phyloP scores from a whole-genome alignment of 1,139 yeast genomes.

The Nakaseomyces uthaithaninus region DNA sequence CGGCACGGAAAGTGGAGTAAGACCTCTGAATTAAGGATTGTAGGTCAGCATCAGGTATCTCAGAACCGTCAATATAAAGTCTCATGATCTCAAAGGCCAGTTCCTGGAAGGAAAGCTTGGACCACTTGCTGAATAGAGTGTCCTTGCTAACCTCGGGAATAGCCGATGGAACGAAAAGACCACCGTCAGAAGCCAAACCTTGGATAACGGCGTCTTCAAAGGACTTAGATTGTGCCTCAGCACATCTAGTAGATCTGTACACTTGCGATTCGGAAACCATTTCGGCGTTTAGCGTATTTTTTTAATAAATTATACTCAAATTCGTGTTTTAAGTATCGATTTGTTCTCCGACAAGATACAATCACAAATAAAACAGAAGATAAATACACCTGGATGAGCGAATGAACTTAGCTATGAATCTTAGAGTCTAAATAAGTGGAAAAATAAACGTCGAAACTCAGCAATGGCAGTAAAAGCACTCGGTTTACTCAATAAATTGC shows the following conservation, averaged over 20 bases:
- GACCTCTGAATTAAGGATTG: slow-evolving; percentile 55
- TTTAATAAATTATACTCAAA: no score
- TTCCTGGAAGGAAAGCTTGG: slow-evolving; percentile 66
- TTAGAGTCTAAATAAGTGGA: no score
- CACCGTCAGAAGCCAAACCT: slow-evolving; percentile 95
- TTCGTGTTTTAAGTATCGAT: no score
- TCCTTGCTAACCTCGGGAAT: slow-evolving; percentile 63
- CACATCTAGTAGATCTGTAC: slow-evolving; percentile 84
- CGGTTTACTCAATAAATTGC: no score
- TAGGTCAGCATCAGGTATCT: slow-evolving; percentile 67
- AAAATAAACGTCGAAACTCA: no score
- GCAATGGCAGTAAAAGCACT: no score
- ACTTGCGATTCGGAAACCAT: slow-evolving; percentile 36
- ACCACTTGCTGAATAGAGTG: slow-evolving; percentile 57
- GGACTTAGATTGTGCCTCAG: slow-evolving; percentile 46
- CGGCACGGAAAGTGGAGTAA: slow-evolving; percentile 82
- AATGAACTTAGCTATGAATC: no score
- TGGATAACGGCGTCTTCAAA: slow-evolving; percentile 91
- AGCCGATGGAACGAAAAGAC: slow-evolving; percentile 77
- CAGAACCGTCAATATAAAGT: slow-evolving; percentile 58
- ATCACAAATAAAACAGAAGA: no score
- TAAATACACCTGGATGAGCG: no score
- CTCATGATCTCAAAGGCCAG: slow-evolving; percentile 82
- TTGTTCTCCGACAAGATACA: no score
- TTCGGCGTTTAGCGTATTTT: not conserved